These are phyloP conservation scores for Globisporangium irregulare DNA, from an alignment of 352 stramenopile genomes.

Conservation along the genomic window DNA sequence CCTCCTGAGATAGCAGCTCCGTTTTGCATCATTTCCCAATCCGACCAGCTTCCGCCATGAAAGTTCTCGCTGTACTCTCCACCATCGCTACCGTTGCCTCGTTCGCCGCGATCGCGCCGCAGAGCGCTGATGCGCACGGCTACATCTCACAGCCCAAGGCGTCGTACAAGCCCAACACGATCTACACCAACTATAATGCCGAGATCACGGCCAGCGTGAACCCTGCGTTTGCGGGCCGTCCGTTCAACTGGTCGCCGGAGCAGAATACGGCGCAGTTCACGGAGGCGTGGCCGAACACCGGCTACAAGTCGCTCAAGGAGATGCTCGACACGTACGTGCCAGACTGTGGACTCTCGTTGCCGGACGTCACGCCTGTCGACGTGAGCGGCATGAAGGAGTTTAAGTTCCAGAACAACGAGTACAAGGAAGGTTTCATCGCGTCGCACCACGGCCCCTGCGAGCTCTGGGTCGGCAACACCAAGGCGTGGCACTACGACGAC, in stretches of 20 bases:
- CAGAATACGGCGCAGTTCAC: conserved; percentile 18
- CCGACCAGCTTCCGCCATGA: background rate
- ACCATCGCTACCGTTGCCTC: background rate
- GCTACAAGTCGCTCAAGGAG: conserved; percentile 14
- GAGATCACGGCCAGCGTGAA: conserved; percentile 27
- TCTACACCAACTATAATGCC: conserved; percentile 28
- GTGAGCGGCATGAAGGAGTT: conserved; percentile 34
- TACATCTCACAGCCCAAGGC: conserved; percentile 26
- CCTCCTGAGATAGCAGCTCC: background rate
- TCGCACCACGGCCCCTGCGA: conserved; percentile 53
- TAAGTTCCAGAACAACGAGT: conserved; percentile 48
- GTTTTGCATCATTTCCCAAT: background rate
- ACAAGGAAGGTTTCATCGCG: conserved; percentile 33
- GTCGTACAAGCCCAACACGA: conserved; percentile 19
- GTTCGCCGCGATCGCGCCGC: background rate
- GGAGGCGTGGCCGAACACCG: conserved; percentile 3
- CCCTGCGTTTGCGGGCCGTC: conserved; percentile 5
- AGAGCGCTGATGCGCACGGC: conserved; percentile 20
- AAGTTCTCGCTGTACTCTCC: background rate
- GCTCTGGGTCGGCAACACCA: conserved; percentile 38
- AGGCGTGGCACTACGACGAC: conserved; percentile 35
- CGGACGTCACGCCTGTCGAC: conserved; percentile 26
- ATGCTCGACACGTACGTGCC: conserved; percentile 32
- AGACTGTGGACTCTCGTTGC: conserved; percentile 26
- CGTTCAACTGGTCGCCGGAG: conserved; percentile 18